Evolutionary conservation across 345 rosid genomes (phyloP), one percentile per base, ranked within the genome.

Genomic region (Abelmoschus esculentus): DNA sequence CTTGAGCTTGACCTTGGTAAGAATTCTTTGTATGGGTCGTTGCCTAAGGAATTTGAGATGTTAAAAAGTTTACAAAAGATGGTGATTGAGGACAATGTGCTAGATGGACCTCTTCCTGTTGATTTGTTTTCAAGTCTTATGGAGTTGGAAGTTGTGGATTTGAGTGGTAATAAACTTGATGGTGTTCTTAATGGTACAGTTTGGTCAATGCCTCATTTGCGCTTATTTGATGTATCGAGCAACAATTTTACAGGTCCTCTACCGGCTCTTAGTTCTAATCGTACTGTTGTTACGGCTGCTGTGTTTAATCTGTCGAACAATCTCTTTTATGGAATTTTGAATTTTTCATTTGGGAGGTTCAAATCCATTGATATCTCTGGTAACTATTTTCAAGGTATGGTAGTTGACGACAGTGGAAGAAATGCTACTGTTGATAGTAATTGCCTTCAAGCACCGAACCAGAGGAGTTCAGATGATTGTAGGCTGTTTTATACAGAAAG

Each of bases 361-460:
- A 64, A 70, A 59, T 76, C 63, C 11, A 64, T 80, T 61, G 97
- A 93, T 78, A 73, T 93, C 67, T 86, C 97, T 4, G 81, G 80
- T 54, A 95, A 95, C 84, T 95, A 89, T 67, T 85, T 95, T 34
- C 80, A 90, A 84, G 99, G 99, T 50, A 67, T 53, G 56, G 82
- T 85, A 66, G 83, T 81, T 7, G 73, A 76, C 56, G 72, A 74
- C 68, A 53, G 76, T 49, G 49, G 50, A 70, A 67, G 40, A 47
- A 83, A 86, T 72, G 86, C 81, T 34, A 72, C 81, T 56, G 73
- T 88, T 65, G 60, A 19, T 17, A 76, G 76, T 63, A 89, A 89
- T 78, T 89, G 95, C 76, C 83, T 89, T 61, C 86, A 70, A 55
- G 72, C n/a, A 65, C 65, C 67, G n/a, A 73, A 85, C 42, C 95